Evolutionary conservation across 176 grass and related monocot genomes (phyloP), one percentile per base, ranked within the genome.

Genomic region (Oropetium thomaeum): DNA sequence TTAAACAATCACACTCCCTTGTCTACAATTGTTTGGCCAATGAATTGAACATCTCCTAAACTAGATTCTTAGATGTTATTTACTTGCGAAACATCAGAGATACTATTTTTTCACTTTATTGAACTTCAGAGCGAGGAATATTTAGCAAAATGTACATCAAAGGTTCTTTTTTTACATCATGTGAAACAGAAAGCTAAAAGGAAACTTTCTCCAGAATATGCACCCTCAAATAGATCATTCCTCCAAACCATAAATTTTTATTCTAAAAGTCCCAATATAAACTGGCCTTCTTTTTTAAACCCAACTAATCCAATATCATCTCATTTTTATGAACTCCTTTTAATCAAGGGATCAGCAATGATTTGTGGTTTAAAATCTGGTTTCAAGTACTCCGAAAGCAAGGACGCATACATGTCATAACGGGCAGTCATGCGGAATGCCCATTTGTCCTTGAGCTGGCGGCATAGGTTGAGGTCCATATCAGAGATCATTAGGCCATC

Each of bases 361-460:
- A 96, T 65, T 53, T 96, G 96, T 47, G 96, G 84, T n/a, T 59
- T 81, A 67, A 86, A 99, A 81, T 87, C 87, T 55, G 92, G 82
- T 33, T 92, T 78, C 69, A 88, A 71, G 79, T 99, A 99, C 48
- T 93, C 77, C 6, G 87, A 64, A 75, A 99, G 87, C 65, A 95
- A 74, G 69, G 78, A 79, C 14, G 67, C 84, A 80, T 99, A 99
- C 32, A 85, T 76, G 39, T 92, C 96, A 75, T 99, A 95, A 15
- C 92, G 91, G 44, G 92, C 89, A 22, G 96, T 96, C 96, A 99
- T 96, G 60, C 96, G 85, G 83, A 99, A 95, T 14, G 79, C 89
- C 92, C 96, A 99, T 73, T 99, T 99, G 75, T 99, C 96, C 79
- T 96, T 99, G 38, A 99, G 84, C 79, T 99, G 96, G 28, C 92